Evolutionary conservation across 495 filamentous ascomycete genomes (phyloP).

Genomic region (Lophiotrema nucula): DNA sequence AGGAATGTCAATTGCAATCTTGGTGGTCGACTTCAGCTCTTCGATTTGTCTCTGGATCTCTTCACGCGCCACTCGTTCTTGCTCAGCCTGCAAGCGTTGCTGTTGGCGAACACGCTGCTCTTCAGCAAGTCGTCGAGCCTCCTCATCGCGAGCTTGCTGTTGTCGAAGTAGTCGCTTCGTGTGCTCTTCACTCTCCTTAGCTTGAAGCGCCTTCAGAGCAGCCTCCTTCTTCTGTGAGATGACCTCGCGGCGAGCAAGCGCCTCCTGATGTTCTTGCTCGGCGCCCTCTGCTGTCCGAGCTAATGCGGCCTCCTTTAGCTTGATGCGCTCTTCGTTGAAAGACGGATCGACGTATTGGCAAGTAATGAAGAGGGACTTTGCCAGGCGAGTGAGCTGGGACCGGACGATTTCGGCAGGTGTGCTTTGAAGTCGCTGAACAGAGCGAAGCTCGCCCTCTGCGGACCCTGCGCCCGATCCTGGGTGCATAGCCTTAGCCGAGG

Average conservation of each 20-base stretch:
- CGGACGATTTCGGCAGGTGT: conserved; percentile 97
- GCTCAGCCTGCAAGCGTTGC: conserved; percentile 84
- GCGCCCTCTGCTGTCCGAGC: conserved; percentile 79
- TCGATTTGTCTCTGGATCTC: conserved; percentile 95
- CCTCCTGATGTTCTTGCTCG: conserved; percentile 88
- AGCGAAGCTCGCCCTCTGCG: conserved; percentile 78
- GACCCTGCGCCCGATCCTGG: conserved; percentile 82
- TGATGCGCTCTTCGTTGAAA: conserved; percentile 73
- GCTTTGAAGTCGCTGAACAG: conserved; percentile 92
- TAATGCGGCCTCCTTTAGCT: conserved; percentile 77
- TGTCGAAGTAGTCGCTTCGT: conserved; percentile 77
- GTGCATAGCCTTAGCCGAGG: conserved; percentile 89
- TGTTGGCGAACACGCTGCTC: conserved; percentile 88
- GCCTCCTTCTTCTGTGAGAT: conserved; percentile 97
- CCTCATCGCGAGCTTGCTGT: conserved; percentile 82
- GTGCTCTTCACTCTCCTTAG: conserved; percentile 89
- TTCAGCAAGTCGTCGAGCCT: conserved; percentile 79
- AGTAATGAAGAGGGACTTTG: conserved; percentile 86
- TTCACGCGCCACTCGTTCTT: conserved; percentile 85
- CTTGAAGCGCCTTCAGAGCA: conserved; percentile 77
- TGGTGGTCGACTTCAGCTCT: conserved; percentile 77
- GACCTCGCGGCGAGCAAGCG: conserved; percentile 77
- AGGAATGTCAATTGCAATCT: conserved; percentile 68
- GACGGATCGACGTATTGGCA: conserved; percentile 92
- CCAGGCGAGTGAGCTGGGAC: conserved; percentile 85